These are phyloP conservation scores for Albophoma yamanashiensis DNA, from an alignment of 2,329 filamentous ascomycete species.

Conservation along the genomic window DNA sequence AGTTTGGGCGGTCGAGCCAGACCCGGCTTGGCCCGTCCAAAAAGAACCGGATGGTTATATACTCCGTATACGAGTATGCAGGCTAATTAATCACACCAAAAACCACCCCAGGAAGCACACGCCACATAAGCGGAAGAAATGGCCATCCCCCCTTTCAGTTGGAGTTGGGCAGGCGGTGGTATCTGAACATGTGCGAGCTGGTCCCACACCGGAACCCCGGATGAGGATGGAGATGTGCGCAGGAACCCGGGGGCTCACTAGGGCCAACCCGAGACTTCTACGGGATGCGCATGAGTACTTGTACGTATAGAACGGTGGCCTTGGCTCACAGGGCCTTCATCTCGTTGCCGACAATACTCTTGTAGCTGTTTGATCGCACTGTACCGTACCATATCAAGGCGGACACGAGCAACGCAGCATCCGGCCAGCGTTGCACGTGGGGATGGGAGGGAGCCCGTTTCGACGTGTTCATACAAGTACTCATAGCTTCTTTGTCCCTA, in stretches of 20 bases:
- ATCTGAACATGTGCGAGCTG: background rate
- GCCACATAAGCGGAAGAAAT: background rate
- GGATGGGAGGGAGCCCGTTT: background rate
- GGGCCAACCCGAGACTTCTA: background rate
- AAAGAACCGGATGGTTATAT: too few relatives aligned
- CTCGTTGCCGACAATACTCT: too few relatives aligned
- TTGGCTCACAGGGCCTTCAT: too few relatives aligned
- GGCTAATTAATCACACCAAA: background rate
- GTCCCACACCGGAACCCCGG: background rate
- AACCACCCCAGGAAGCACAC: background rate
- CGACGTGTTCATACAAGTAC: background rate
- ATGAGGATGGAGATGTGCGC: background rate
- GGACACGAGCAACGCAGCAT: background rate
- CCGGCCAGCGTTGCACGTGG: background rate
- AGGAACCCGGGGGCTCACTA: background rate
- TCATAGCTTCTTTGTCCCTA: background rate
- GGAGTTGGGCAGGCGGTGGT: background rate
- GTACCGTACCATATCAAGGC: background rate
- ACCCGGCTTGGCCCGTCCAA: too few relatives aligned
- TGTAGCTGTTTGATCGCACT: background rate
- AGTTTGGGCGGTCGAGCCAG: background rate
- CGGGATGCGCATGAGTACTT: background rate
- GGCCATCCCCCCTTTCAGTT: background rate
- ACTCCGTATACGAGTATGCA: too few relatives aligned
- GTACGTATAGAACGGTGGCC: too few relatives aligned